Evolutionary conservation across 768 basidiomycete species (phyloP).

Genomic region (Auricularia cornea): DNA sequence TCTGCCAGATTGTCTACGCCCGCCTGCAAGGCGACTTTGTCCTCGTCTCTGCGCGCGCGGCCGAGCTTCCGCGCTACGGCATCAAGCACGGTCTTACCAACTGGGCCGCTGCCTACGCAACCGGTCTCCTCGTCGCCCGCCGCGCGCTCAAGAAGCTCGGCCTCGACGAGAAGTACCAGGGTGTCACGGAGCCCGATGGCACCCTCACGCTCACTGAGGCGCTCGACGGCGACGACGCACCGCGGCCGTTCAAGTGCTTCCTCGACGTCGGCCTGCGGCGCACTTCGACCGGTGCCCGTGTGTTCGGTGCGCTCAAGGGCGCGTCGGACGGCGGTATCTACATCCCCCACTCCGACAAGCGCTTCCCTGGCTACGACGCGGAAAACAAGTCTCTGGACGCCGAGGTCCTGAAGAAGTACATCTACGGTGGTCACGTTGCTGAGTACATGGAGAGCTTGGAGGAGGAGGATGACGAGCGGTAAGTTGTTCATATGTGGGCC

Average conservation of each 20-base stretch:
- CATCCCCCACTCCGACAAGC: slow-evolving; percentile 95
- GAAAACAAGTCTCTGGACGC: slow-evolving; percentile 90
- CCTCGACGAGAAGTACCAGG: slow-evolving; percentile 96
- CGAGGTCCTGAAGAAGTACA: slow-evolving; percentile 95
- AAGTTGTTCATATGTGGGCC: slow-evolving; percentile 28
- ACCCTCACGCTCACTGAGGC: slow-evolving; percentile 74
- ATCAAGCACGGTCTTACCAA: slow-evolving; percentile 98
- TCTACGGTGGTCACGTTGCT: slow-evolving; percentile 93
- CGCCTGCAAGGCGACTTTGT: slow-evolving; percentile 97
- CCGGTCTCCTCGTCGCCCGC: slow-evolving; percentile 90
- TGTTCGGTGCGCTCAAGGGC: slow-evolving; percentile 98
- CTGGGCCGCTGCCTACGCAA: slow-evolving; percentile 98
- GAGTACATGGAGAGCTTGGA: slow-evolving; percentile 99
- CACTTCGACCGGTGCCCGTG: slow-evolving; percentile 93
- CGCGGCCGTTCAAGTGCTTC: slow-evolving; percentile 98
- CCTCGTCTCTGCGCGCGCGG: slow-evolving; percentile 77
- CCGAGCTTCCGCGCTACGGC: slow-evolving; percentile 90
- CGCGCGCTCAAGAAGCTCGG: slow-evolving; percentile 93
- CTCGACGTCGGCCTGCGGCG: slow-evolving; percentile 98
- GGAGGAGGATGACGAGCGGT: slow-evolving; percentile 97
- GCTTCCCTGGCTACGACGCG: slow-evolving; percentile 95
- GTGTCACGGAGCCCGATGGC: slow-evolving; percentile 86
- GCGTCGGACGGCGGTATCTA: slow-evolving; percentile 96
- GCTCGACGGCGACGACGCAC: slow-evolving; percentile 85
- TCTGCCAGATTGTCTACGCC: slow-evolving; percentile 92